Evolutionary conservation across 768 basidiomycete species (phyloP).

Genomic region (Postia placenta): DNA sequence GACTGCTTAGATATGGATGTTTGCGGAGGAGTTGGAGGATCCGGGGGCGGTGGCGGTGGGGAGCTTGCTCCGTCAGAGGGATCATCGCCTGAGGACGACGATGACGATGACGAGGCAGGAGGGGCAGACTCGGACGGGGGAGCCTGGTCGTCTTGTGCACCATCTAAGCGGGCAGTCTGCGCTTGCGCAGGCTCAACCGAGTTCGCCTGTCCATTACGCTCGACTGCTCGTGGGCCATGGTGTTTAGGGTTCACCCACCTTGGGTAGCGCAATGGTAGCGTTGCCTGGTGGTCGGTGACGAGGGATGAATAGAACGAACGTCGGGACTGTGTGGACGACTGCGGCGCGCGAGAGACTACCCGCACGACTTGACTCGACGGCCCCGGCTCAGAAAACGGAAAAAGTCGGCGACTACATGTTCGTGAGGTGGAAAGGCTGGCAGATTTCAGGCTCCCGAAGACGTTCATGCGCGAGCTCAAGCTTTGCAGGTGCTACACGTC

Average conservation of each 20-base stretch:
- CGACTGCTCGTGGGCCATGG: constrained; percentile 1
- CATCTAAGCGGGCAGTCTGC: constrained; percentile 14
- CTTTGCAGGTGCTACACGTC: neutral
- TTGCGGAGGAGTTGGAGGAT: constrained; percentile 30
- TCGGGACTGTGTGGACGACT: constrained; percentile 8
- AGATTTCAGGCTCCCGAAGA: constrained; percentile 18
- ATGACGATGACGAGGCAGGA: constrained; percentile 35
- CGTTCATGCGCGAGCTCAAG: constrained; percentile 16
- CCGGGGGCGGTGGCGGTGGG: constrained; percentile 31
- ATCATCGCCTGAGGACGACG: constrained; percentile 34
- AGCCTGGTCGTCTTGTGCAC: constrained; percentile 20
- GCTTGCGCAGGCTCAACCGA: neutral
- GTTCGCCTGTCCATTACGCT: constrained; percentile 8
- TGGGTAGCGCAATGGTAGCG: constrained; percentile 19
- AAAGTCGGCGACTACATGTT: constrained; percentile 18
- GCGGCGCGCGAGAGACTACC: neutral
- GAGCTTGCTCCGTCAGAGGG: constrained; percentile 33
- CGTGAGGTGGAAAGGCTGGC: constrained; percentile 15
- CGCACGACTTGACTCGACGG: constrained; percentile 14
- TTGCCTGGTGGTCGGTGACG: constrained; percentile 20
- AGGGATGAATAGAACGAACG: constrained; percentile 22
- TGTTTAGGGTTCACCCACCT: constrained; percentile 27
- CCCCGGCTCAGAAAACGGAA: constrained; percentile 15
- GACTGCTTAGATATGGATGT: constrained; percentile 77
- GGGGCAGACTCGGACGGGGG: constrained; percentile 29